Percentiles rank a stretch among this genome's conserved stretches.
Evolutionary conservation across 768 basidiomycete genomes (phyloP).

Genomic region (Mycena kentingensis): DNA sequence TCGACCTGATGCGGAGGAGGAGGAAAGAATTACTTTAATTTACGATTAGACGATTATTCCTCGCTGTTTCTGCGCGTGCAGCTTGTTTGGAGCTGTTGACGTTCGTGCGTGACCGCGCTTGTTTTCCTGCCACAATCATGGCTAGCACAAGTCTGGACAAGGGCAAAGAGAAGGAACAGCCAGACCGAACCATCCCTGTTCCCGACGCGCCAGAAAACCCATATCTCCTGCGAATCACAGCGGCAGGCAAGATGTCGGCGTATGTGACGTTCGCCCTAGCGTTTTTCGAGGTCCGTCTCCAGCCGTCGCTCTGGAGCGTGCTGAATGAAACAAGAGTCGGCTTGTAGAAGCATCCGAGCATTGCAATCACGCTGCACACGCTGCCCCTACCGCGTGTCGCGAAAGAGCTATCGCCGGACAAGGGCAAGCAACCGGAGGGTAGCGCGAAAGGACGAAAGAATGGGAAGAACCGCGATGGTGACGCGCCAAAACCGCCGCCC

Average conservation of each 20-base stretch:
- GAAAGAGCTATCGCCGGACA: conserved; percentile 11
- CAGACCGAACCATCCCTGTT: conserved; percentile 1
- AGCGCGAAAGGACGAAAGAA: not conserved
- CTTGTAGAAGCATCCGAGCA: conserved; percentile 47
- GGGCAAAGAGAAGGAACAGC: conserved; percentile 20
- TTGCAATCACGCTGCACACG: conserved; percentile 60
- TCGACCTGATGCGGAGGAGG: no score
- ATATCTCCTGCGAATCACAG: conserved; percentile 54
- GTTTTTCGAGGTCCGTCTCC: conserved; percentile 49
- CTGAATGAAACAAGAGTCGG: not conserved
- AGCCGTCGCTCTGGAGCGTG: not conserved
- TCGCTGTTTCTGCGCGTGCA: not conserved
- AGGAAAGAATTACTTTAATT: no score
- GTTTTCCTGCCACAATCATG: conserved; percentile 5
- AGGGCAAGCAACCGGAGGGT: not conserved
- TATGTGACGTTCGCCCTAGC: conserved; percentile 58
- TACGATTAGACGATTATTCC: no score
- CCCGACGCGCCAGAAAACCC: conserved; percentile 1
- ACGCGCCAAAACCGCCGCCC: no score
- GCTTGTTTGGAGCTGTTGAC: no score
- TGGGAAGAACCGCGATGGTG: no score
- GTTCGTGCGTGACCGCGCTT: no score
- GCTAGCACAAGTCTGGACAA: conserved; percentile 15
- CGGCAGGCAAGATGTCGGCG: conserved; percentile 52
- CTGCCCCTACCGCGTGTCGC: conserved; percentile 46